phyloP scores from a whole-genome alignment of 192 early-diverging fungal genomes.

The Backusella parvicylindrica region DNA sequence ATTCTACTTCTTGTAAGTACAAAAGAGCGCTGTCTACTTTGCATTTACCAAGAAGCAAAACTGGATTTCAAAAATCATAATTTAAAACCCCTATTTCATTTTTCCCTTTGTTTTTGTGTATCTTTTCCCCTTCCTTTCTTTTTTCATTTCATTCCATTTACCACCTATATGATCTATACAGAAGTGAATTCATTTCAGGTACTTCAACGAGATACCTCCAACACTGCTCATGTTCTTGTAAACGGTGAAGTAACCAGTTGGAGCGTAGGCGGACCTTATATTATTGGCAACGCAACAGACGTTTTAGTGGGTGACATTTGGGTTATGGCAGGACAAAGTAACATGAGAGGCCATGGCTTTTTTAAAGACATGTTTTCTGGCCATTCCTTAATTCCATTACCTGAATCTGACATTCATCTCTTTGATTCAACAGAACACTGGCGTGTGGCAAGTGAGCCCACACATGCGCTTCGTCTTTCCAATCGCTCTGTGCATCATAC shows the following conservation, averaged over 20 bases:
- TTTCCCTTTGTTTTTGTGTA: too few species aligned
- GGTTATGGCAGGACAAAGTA: conserved; percentile 37
- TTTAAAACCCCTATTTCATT: too few species aligned
- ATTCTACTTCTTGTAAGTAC: too few species aligned
- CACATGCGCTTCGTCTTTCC: conserved; percentile 16
- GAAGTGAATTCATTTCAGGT: conserved; percentile 13
- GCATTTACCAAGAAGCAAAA: too few species aligned
- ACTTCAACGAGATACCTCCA: conserved; percentile 16
- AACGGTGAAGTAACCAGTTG: not conserved
- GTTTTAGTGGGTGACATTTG: conserved; percentile 37
- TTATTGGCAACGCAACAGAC: conserved; percentile 9
- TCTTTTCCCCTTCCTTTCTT: too few species aligned
- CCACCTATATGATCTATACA: not conserved
- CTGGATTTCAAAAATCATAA: too few species aligned
- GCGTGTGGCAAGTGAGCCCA: conserved; percentile 19
- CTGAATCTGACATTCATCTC: conserved; percentile 2
- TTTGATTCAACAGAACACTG: conserved; percentile 30
- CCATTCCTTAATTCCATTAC: not conserved
- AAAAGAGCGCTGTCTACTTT: too few species aligned
- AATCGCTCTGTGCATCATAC: conserved; percentile 20
- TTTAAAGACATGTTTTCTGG: not conserved
- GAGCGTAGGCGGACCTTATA: conserved; percentile 25
- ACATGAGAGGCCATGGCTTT: conserved; percentile 34
- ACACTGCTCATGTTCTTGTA: conserved; percentile 2
- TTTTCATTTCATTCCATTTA: too few species aligned